Evolutionary conservation across 371 early-diverging fungal genomes (phyloP).

Genomic region (Mucor saturninus): DNA sequence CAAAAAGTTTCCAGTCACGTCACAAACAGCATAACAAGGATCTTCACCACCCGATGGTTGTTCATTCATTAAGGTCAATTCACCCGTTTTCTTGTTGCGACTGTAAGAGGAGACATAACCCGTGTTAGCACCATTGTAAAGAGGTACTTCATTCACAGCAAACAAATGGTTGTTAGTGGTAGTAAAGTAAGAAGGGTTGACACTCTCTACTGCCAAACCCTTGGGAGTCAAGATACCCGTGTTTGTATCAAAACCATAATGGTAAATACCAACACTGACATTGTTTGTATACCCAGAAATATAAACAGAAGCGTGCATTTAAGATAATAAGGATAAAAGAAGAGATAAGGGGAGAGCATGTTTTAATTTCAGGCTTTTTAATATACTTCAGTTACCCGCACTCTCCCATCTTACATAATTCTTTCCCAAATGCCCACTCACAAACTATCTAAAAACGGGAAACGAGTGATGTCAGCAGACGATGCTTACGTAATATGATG

Average conservation of each 20-base stretch:
- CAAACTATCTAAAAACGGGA: too few species aligned
- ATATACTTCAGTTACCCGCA: background rate
- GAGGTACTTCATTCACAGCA: slow-evolving; percentile 36
- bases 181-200: slow-evolving; percentile 39
- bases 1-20: slow-evolving; percentile 24
- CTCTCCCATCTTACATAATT: background rate
- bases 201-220: slow-evolving; percentile 30
- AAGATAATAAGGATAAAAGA: too few species aligned
- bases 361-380: too few species aligned
- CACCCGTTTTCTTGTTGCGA: slow-evolving; percentile 29
- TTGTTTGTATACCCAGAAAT: slow-evolving; percentile 50
- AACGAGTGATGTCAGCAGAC: too few species aligned
- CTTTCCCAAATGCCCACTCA: too few species aligned
- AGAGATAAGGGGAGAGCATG: too few species aligned
- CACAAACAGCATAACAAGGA: slow-evolving; percentile 40
- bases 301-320: slow-evolving; percentile 28
- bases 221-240: slow-evolving; percentile 32
- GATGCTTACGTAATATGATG: too few species aligned
- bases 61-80: slow-evolving; percentile 27
- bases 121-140: slow-evolving; percentile 26
- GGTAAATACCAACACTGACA: slow-evolving; percentile 43
- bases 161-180: slow-evolving; percentile 32
- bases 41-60: slow-evolving; percentile 37
- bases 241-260: slow-evolving; percentile 34
- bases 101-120: slow-evolving; percentile 40